A percentile compares a stretch with the other conserved stretches of the same genome.
phyloP scores from a whole-genome alignment of 1,284 basidiomycete species.

The Exobasidium rhododendri region DNA sequence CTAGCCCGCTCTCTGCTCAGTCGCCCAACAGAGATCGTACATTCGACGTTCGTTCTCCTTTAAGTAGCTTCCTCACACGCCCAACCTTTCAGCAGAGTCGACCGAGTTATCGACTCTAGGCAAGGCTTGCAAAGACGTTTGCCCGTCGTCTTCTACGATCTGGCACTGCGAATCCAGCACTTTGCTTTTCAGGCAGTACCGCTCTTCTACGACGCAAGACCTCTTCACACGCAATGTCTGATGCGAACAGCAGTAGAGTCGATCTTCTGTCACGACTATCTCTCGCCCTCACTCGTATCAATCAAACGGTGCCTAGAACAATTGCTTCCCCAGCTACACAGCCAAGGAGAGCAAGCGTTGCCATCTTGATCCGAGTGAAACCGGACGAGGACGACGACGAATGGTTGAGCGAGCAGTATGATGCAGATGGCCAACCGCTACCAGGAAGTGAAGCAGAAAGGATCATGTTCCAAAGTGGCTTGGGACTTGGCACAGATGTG shows the following conservation, averaged over 20 bases:
- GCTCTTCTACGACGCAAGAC: too few relatives aligned
- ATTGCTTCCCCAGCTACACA: slow-evolving; percentile 51
- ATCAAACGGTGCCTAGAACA: slow-evolving; percentile 41
- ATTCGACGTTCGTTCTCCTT: too few relatives aligned
- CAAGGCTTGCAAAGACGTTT: too few relatives aligned
- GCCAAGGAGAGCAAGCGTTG: slow-evolving; percentile 51
- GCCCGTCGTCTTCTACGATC: too few relatives aligned
- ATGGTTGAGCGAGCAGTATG: slow-evolving; percentile 39
- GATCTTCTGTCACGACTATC: slow-evolving; percentile 26
- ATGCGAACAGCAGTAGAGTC: not conserved
- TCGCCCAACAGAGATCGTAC: too few relatives aligned
- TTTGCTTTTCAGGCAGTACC: too few relatives aligned
- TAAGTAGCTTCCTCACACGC: too few relatives aligned
- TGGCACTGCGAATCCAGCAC: too few relatives aligned
- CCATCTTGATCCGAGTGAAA: slow-evolving; percentile 49
- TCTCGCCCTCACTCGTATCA: slow-evolving; percentile 47
- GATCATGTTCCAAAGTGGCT: slow-evolving; percentile 17
- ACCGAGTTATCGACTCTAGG: too few relatives aligned
- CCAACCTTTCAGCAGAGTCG: too few relatives aligned
- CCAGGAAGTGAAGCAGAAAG: slow-evolving; percentile 22
- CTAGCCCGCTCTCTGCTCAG: too few relatives aligned
- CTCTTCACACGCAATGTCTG: not conserved
- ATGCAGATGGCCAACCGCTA: slow-evolving; percentile 24
- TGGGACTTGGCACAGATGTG: slow-evolving; percentile 7
- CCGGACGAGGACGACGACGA: slow-evolving; percentile 45